Evolutionary conservation across 2,329 filamentous ascomycete genomes (phyloP), one percentile per base, ranked within the genome.

Genomic region (Ophiobolus disseminans): DNA sequence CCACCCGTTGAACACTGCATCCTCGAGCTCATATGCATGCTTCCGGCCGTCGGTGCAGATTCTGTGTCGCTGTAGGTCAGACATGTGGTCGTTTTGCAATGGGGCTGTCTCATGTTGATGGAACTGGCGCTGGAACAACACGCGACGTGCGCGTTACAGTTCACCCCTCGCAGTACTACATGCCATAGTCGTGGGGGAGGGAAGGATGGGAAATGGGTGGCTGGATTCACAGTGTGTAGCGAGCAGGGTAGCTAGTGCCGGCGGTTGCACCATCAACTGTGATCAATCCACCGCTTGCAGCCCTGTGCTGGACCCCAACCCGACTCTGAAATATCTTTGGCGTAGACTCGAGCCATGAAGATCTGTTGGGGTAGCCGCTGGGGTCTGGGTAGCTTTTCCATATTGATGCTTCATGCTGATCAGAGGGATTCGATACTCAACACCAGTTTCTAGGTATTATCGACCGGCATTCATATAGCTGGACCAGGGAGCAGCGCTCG

Each of bases 171-270:
- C 52, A 42, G 54, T 28, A 46, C 10, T 26, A 25, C 30, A 32
- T 32, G 39, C 35, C 37, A 37, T 52, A 17, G 40, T 32, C 44
- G 46, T 56, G 53, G 48, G 50, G 39, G 45, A 38, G 39, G 47
- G 55, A 32, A 26, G 34, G 25, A 30, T 13, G 11, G 48, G 44
- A 46, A 54, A 40, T 55, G 49, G 43, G 59, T 60, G 63, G 62
- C 60, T 64, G 62, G 58, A 47, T 49, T 42, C 42, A 47, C 55
- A 48, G 58, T 65, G n/a, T n/a, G 58, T 63, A 51, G 60, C 50
- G 53, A 51, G 48, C 65, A 62, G 51, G 64, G 64, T 60, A 60
- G 40, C 58, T 68, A 62, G 63, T 62, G 61, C 58, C 57, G 62
- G 66, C 66, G 66, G 64, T 68, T 70, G 63, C 55, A 56, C 50